Base-by-base conservation (phyloP, 2,329 filamentous ascomycete species). In the Colletotrichum trifolii region DNA sequence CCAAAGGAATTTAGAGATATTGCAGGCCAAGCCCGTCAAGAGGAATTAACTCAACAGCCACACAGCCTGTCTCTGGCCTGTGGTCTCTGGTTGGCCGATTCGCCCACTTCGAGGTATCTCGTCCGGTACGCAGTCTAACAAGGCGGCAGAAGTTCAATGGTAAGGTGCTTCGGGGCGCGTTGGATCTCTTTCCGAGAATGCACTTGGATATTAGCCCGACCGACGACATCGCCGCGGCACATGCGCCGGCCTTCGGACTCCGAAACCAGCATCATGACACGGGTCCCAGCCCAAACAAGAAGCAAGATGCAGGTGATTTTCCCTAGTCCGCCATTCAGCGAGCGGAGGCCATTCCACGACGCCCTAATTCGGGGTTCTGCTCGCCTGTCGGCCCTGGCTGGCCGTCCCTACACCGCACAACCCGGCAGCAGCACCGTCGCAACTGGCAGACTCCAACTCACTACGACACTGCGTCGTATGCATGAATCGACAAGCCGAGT, bases 251-350 rank as follows among this genome's bases (percentile, higher is more conserved):
- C 33, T 15, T 47, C 12, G 58, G 47, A 53, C 36, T 17, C 47
- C 40, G 58, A 7, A 39, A 43, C 52, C 46, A 53, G 58, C 57
- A 62, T 47, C 46, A 56, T 62, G 62, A 56, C 57, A 56, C 58
- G 43, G 33, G 7, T 17, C 57, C 17, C 40, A 52, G 36, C 46
- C 47, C 40, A 8, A 11, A 43, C 10, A 40, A 36, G 52, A 50
- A 52, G 57, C 57, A 38, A 49, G 10, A 34, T 12, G 46, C n/a
- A 47, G 34, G 45, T 43, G 45, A 8, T 34, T 42, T 25, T 15
- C 45, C 45, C 12, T 36, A 15, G 39, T n/a, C 25, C 35, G n/a
- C 46, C 39, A 62, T 13, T 46, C 52, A 56, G 25, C 25, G 25
- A 25, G 4, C 25, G 25, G 45, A 55, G 9, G 61, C 17, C 8